Evolutionary conservation across 2,329 filamentous ascomycete genomes (phyloP).

Genomic region (Fusarium falciforme): DNA sequence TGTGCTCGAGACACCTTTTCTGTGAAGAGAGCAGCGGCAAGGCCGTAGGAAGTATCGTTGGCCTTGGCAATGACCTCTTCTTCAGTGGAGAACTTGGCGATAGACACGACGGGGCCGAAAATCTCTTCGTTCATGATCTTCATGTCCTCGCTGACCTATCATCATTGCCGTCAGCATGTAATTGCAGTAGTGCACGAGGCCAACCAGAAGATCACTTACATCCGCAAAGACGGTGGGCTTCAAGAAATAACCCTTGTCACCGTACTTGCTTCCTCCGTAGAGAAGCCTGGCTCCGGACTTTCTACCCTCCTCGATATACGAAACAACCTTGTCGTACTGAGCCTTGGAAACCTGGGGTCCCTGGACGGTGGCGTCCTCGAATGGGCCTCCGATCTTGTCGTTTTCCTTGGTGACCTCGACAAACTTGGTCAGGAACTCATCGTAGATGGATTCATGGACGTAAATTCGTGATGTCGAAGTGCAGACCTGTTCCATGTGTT

Average conservation of each 20-base stretch:
- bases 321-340: slow-evolving; percentile 73
- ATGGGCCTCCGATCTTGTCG: slow-evolving; percentile 71
- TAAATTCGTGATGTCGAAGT: slow-evolving; percentile 69
- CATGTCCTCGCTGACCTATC: slow-evolving; percentile 42
- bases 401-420: slow-evolving; percentile 57
- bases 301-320: slow-evolving; percentile 74
- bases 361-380: slow-evolving; percentile 70
- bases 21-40: slow-evolving; percentile 67
- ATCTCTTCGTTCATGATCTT: slow-evolving; percentile 46
- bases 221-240: slow-evolving; percentile 44
- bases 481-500: slow-evolving; percentile 57
- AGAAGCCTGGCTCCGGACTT: slow-evolving; percentile 69
- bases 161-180: slow-evolving; percentile 27
- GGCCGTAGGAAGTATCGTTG: slow-evolving; percentile 62
- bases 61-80: slow-evolving; percentile 43
- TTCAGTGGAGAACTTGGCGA: slow-evolving; percentile 40
- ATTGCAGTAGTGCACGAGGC: neutral
- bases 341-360: slow-evolving; percentile 73
- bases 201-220: slow-evolving; percentile 16
- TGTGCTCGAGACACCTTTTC: slow-evolving; percentile 58
- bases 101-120: slow-evolving; percentile 46
- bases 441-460: slow-evolving; percentile 66
- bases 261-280: slow-evolving; percentile 45
- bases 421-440: slow-evolving; percentile 70
- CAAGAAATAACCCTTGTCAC: slow-evolving; percentile 43